phyloP scores from a whole-genome alignment of 2,329 filamentous ascomycete genomes.

The Colletotrichum tofieldiae region DNA sequence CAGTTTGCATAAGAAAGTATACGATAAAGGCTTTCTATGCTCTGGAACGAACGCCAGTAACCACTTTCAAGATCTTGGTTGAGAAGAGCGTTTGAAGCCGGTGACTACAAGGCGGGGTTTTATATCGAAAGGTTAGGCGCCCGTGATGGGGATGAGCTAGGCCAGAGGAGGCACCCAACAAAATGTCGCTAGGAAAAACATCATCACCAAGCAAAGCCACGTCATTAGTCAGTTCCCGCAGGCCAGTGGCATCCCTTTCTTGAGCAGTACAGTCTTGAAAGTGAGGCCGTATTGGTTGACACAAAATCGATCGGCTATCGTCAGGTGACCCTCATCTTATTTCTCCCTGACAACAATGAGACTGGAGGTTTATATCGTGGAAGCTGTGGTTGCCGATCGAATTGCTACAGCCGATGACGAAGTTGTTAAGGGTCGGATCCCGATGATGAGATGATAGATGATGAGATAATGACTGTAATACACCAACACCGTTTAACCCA shows the following conservation, averaged over 20 bases:
- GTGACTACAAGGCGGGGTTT: too few relatives aligned
- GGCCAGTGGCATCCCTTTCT: background rate
- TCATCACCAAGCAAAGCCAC: background rate
- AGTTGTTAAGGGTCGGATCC: background rate
- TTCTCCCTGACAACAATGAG: too few relatives aligned
- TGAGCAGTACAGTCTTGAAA: background rate
- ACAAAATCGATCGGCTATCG: background rate
- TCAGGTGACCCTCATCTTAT: background rate
- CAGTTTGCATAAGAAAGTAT: background rate
- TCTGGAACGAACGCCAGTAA: background rate
- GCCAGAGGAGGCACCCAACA: background rate
- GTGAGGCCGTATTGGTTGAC: too few relatives aligned
- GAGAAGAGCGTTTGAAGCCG: too few relatives aligned
- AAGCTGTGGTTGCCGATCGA: background rate
- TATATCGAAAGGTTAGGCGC: background rate
- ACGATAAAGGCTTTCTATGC: background rate
- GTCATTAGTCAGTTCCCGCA: background rate
- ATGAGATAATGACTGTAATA: background rate
- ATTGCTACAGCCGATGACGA: background rate
- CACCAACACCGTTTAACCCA: background rate
- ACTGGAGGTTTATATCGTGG: background rate
- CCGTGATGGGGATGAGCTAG: background rate
- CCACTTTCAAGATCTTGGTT: background rate
- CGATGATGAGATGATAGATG: background rate
- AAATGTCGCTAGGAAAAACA: background rate